Evolutionary conservation across 148 eudicot species (phyloP), one percentile per base, ranked within the genome.

Genomic region (Camellia sinensis): DNA sequence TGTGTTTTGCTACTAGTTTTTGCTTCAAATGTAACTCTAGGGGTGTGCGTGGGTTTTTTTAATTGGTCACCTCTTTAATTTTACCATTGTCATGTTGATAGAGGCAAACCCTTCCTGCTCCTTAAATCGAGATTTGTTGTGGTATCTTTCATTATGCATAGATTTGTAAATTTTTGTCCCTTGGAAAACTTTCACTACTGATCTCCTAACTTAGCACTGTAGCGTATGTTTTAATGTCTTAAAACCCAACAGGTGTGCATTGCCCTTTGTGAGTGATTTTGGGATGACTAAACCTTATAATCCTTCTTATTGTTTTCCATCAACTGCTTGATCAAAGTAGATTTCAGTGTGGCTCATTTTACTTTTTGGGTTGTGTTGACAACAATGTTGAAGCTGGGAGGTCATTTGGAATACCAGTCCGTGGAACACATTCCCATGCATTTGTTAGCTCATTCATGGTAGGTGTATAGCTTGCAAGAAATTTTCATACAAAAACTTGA

Each of bases 371-470:
- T 78, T 76, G 59, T 57, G n/a, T 77, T 80, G 71, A 69, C 90
- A 94, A 97, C 92, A 94, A 94, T 82, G 92, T 91, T 73, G 92
- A 90, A 81, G 98, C 98, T 85, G 98, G 95, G 78, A 91, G 84
- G 84, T 86, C 91, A 84, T 94, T 94, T 86, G 98, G 98, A 82
- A 94, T 94, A 82, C 98, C 98, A 40, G 89, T 94, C 41, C 90
- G 90, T 74, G 98, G 98, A 83, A 94, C 98, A 78, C 98, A 94
- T 85, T 94, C 98, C 74, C 98, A 94, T 87, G 98, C 98, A 69
- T 94, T 92, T 91, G 98, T 94, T 78, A 94, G 97, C 91, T 94
- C 98, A 79, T 94, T 89, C 73, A 65, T 80, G 82, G 82, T 80
- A 50, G 6, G 82, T 80, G 50, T 45, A 29, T 29, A 65, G 40